Evolutionary conservation across 352 stramenopile genomes (phyloP), one percentile per base, ranked within the genome.

Genomic region (Saprolegnia parasitica): DNA sequence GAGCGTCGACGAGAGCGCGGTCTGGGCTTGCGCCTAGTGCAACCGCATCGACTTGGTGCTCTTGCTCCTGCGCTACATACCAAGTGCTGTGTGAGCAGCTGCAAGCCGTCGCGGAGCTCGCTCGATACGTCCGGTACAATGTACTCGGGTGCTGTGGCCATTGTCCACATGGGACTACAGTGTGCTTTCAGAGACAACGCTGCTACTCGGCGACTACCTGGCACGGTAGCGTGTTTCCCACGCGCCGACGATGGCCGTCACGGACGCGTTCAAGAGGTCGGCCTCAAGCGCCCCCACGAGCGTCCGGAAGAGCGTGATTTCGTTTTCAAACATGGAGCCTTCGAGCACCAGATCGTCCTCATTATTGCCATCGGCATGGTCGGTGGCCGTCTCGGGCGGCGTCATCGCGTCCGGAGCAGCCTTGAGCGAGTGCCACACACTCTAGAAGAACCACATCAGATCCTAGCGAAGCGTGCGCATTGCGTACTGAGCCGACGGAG

Each of bases 301-400:
- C 16, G 6, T 9, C 20, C 50, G 29, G 29, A 61, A 70, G 26
- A 26, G 50, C 32, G 63, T 62, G 15, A 15, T 58, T 56, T 70
- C 63, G 54, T 62, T 70, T 37, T 70, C 20, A 32, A 70, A 70
- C 45, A 70, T 70, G 18, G 63, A 70, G 11, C 63, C 63, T 60
- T 70, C 63, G 11, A 70, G 49, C 5, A 50, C 54, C 13, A 58
- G 54, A 21, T 58, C 46, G 0, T 57, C 63, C 18, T n/a, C 39
- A 13, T 32, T 8, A 8, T 8, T 46, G 39, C 11, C 56, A 20
- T 52, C 55, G 32, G 55, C 37, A 15, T 35, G 16, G 15, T 50
- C 56, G 39, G 23, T 15, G 6, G 26, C 39, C 32, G 1, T 20
- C 11, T 46, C 26, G 15, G 39, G 15, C 39, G 39, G 8, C 39